Conservation (phyloP, 176 grass and related monocot genomes). For the Carex scoparia region DNA sequence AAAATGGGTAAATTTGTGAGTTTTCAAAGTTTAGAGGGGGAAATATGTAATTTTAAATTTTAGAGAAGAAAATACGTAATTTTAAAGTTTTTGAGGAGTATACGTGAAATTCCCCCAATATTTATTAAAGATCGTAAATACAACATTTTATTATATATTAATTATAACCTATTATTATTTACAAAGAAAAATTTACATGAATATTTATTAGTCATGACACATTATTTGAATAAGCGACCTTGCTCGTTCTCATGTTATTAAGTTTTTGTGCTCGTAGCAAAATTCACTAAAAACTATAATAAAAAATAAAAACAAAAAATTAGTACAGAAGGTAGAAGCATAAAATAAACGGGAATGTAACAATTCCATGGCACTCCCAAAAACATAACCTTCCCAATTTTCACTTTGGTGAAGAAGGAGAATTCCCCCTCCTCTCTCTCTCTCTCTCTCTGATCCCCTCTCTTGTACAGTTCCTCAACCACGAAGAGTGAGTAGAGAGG, state of each 20-base stretch:
- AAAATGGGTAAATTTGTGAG: too few relatives aligned
- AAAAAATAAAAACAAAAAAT: conserved; percentile 1
- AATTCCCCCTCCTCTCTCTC: neutral
- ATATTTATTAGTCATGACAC: neutral
- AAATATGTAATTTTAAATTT: too few relatives aligned
- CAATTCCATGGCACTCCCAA: neutral
- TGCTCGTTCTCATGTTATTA: neutral
- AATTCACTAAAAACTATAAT: neutral
- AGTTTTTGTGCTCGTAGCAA: conserved; percentile 6
- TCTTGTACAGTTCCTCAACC: neutral
- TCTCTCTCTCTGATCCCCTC: neutral
- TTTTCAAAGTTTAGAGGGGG: too few relatives aligned
- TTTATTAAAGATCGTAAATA: too few relatives aligned
- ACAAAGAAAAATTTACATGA: too few relatives aligned
- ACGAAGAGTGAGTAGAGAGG: neutral
- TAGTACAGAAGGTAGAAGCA: conserved; percentile 10
- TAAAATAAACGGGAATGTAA: conserved; percentile 26
- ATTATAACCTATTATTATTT: too few relatives aligned
- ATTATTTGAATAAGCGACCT: neutral
- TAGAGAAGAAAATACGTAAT: too few relatives aligned
- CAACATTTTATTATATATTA: too few relatives aligned
- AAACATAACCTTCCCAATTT: conserved; percentile 15
- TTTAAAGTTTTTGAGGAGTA: too few relatives aligned
- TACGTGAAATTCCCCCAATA: too few relatives aligned
- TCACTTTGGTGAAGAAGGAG: neutral